Percentiles rank a stretch among this genome's conserved stretches.
Evolutionary conservation across 73 alveolate species (phyloP).

Genomic region (Durusdinium trenchii): DNA sequence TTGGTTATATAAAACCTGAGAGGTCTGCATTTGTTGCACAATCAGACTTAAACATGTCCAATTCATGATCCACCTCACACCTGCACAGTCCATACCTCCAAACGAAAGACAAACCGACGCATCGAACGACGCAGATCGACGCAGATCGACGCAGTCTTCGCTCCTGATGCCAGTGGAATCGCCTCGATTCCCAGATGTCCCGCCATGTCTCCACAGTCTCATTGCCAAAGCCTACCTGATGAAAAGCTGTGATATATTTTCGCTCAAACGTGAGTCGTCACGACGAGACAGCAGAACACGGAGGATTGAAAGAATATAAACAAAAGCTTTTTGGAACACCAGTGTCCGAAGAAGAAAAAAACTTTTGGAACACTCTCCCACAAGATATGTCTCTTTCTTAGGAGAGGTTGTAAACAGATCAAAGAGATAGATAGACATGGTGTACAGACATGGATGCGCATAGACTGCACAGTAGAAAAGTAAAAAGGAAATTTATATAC

Average conservation of each 20-base stretch:
- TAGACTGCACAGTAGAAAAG: no score
- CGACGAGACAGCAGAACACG: background rate
- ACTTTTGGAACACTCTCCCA: background rate
- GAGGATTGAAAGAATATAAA: background rate
- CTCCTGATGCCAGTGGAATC: background rate
- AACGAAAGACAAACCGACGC: background rate
- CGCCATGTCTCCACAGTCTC: background rate
- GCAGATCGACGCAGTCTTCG: no score
- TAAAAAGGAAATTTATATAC: no score
- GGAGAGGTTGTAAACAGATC: no score
- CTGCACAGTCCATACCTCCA: background rate
- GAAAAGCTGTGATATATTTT: no score
- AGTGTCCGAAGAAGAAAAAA: background rate
- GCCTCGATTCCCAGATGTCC: constrained; percentile 3
- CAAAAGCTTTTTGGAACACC: background rate
- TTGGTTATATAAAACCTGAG: background rate
- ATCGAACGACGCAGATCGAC: no score
- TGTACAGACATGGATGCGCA: no score
- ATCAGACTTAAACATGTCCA: background rate
- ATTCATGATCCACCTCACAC: background rate
- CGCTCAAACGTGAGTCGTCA: no score
- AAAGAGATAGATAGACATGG: no score
- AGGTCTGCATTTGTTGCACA: background rate
- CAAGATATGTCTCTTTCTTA: no score
- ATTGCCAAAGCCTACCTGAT: no score